Evolutionary conservation across 306 rosid genomes (phyloP), one percentile per base, ranked within the genome.

Genomic region (Vicia faba): DNA sequence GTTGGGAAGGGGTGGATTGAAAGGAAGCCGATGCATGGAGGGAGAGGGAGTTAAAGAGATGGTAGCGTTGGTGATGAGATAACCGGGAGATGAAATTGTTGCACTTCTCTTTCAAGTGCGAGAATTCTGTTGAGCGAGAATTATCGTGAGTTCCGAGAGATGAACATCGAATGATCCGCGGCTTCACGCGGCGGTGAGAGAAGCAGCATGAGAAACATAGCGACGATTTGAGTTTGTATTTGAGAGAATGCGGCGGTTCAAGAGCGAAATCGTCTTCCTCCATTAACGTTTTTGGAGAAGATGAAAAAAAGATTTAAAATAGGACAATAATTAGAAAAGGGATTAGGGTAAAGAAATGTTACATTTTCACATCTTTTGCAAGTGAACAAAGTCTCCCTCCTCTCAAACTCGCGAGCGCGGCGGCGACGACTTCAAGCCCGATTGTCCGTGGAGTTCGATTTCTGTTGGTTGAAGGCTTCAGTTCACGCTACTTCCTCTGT

Each of bases 31-130:
- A n/a, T n/a, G n/a, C n/a, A n/a, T n/a, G n/a, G n/a, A n/a, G n/a
- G n/a, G n/a, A n/a, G n/a, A n/a, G n/a, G n/a, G n/a, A n/a, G n/a
- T n/a, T n/a, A n/a, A n/a, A n/a, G n/a, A n/a, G n/a, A 60, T 85
- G 88, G 29, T 85, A 85, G 65, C 90, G 88, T 20, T 56, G 3
- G 71, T 66, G 81, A 73, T 81, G 79, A 2, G 87, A 82, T 77
- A 91, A 70, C 2, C 81, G 74, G 6, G 77, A 50, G 48, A 87
- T 82, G 75, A 82, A 78, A 58, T 40, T 70, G 71, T 66, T 45
- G 81, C 87, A 83, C 75, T 74, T 82, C 10, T 77, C 84, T 64
- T 73, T 84, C 3, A 72, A 4, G n/a, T 83, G 81, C 4, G 81
- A 81, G 15, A 61, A 55, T 33, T 78, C 83, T 2, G 51, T 73